A percentile compares a stretch with the other conserved stretches of the same genome.
Conservation (phyloP, 257 asterid species). For the Nicotiana paniculata region DNA sequence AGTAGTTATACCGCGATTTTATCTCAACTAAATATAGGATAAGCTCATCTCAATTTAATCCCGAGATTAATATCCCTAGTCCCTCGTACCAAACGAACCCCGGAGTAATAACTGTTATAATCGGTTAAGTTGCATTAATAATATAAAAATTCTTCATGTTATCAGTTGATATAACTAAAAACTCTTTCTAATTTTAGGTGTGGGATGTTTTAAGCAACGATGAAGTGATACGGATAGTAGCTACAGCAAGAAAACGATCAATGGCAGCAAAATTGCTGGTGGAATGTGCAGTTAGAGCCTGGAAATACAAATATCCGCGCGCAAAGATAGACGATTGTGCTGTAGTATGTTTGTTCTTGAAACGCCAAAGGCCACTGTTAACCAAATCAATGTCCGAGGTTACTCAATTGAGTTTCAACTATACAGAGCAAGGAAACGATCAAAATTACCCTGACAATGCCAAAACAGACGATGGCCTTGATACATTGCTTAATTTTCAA, state of each 20-base stretch:
- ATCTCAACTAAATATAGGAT: no score
- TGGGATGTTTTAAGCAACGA: conserved; percentile 80
- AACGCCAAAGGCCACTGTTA: conserved; percentile 37
- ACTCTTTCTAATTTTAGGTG: conserved; percentile 22
- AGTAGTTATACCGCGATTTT: no score
- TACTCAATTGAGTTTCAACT: conserved; percentile 36
- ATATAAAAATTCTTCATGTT: not conserved
- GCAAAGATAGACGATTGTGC: conserved; percentile 78
- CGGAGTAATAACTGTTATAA: no score
- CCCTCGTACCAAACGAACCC: no score
- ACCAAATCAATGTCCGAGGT: conserved; percentile 44
- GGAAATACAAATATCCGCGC: conserved; percentile 60
- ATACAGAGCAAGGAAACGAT: conserved; percentile 25
- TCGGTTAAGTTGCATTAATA: not conserved
- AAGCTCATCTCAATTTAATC: no score
- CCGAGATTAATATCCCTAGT: no score
- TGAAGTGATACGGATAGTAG: conserved; percentile 56
- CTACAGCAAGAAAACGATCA: conserved; percentile 53
- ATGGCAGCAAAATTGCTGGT: conserved; percentile 54
- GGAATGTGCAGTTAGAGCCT: conserved; percentile 53
- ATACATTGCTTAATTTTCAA: conserved; percentile 53
- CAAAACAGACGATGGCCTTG: conserved; percentile 60
- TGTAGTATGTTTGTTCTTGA: conserved; percentile 61
- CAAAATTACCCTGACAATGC: conserved; percentile 22
- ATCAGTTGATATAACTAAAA: not conserved